phyloP scores from a whole-genome alignment of 202 grass and related monocot species.

The Schoenoplectus triqueter region DNA sequence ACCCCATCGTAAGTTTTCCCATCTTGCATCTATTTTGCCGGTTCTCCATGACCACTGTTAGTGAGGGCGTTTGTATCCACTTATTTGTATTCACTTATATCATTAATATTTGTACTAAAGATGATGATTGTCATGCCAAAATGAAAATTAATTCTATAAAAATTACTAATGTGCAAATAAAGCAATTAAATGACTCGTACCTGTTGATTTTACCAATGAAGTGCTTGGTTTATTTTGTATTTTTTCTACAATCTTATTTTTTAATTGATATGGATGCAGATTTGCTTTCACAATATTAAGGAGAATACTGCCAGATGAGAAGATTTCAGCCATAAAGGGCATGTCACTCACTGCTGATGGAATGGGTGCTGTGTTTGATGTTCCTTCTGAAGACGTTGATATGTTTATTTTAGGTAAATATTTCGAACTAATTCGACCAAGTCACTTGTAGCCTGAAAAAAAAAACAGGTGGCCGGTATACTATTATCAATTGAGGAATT shows the following conservation, averaged over 20 bases:
- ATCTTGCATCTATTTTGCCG: conserved; percentile 14
- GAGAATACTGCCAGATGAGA: conserved; percentile 91
- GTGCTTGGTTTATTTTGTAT: not conserved
- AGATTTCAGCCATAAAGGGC: conserved; percentile 70
- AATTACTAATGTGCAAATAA: too few species aligned
- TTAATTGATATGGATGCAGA: conserved; percentile 43
- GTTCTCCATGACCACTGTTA: not conserved
- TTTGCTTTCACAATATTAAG: conserved; percentile 75
- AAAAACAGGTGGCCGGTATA: too few species aligned
- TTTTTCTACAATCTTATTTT: conserved; percentile 7
- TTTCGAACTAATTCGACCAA: not conserved
- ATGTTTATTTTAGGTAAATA: conserved; percentile 69
- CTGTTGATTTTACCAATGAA: not conserved
- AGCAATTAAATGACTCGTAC: too few species aligned
- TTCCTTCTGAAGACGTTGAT: conserved; percentile 77
- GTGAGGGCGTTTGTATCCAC: not conserved
- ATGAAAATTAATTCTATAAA: too few species aligned
- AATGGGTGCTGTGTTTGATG: conserved; percentile 86
- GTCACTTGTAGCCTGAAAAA: too few species aligned
- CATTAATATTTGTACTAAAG: not conserved
- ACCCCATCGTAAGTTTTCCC: conserved; percentile 63
- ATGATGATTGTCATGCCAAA: too few species aligned
- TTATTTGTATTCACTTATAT: not conserved
- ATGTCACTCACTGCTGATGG: conserved; percentile 75
- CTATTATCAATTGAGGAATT: too few species aligned